A percentile compares a stretch with the other conserved stretches of the same genome.
phyloP scores from a whole-genome alignment of 164 flowering plant species.

The Macadamia integrifolia region DNA sequence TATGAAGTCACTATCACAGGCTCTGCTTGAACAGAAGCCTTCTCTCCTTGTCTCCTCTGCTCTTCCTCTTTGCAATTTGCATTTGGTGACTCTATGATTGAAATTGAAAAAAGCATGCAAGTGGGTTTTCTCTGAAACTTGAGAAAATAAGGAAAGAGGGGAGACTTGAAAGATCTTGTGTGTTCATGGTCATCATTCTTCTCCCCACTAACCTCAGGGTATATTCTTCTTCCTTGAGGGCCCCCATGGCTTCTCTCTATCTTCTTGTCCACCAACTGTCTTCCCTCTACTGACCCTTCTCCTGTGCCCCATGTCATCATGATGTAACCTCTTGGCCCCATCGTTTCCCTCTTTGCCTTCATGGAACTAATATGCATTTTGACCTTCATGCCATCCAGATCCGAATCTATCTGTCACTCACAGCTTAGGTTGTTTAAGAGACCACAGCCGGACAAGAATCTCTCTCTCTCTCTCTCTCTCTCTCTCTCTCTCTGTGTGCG shows the following conservation, averaged over 20 bases:
- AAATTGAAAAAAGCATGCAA: constrained; percentile 26
- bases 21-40: constrained; percentile 17
- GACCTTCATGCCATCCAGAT: constrained; percentile 13
- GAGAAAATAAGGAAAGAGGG: neutral
- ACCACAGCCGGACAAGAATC: constrained; percentile 17
- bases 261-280: constrained; percentile 49
- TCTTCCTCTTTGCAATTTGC: neutral
- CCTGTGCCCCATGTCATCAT: constrained; percentile 5
- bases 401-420: neutral
- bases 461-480: neutral
- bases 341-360: neutral
- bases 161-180: constrained; percentile 20
- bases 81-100: constrained; percentile 29
- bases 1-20: constrained; percentile 18
- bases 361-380: neutral
- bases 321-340: constrained; percentile 25
- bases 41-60: neutral
- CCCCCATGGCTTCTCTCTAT: constrained; percentile 12
- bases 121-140: constrained; percentile 6
- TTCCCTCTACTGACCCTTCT: constrained; percentile 10
- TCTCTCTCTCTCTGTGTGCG: constrained; percentile 1
- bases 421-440: constrained; percentile 21
- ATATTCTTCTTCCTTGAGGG: constrained; percentile 24
- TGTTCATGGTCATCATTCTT: constrained; percentile 34
- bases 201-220: constrained; percentile 42